A percentile compares a stretch with the other conserved stretches of the same genome.
Evolutionary conservation across 768 basidiomycete species (phyloP).

Genomic region (Pholiota molesta): DNA sequence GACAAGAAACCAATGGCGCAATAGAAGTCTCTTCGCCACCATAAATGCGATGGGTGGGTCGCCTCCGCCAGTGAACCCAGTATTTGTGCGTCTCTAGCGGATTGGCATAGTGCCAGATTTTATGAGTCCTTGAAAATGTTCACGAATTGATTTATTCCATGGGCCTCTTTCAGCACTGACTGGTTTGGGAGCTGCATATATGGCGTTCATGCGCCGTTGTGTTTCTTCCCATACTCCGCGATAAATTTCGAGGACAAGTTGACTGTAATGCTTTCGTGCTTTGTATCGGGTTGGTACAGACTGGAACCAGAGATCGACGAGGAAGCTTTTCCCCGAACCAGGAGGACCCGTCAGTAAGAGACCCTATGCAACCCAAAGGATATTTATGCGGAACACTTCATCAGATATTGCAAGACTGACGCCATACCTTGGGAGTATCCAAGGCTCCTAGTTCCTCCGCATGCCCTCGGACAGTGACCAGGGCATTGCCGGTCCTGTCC

Average conservation of each 20-base stretch:
- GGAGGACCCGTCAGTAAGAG: constrained; percentile 55
- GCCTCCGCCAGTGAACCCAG: constrained; percentile 22
- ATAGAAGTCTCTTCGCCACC: constrained; percentile 39
- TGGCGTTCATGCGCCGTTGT: constrained; percentile 35
- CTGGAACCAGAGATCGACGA: constrained; percentile 60
- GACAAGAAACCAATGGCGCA: constrained; percentile 52
- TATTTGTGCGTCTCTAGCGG: constrained; percentile 28
- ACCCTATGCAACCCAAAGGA: constrained; percentile 39
- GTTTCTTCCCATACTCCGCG: constrained; percentile 57
- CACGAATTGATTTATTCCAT: constrained; percentile 28
- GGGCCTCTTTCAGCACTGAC: constrained; percentile 21
- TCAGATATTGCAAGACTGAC: neutral
- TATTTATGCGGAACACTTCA: neutral
- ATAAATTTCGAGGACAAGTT: constrained; percentile 58
- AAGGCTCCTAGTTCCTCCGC: constrained; percentile 55
- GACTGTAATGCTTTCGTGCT: constrained; percentile 58
- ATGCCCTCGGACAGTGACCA: constrained; percentile 38
- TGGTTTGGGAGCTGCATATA: neutral
- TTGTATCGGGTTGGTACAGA: constrained; percentile 55
- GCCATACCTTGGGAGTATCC: constrained; percentile 51
- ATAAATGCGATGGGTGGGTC: no score
- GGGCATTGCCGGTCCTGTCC: constrained; percentile 20
- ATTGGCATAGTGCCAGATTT: constrained; percentile 33
- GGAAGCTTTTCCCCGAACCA: constrained; percentile 54
- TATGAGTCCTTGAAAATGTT: constrained; percentile 31